phyloP scores from a whole-genome alignment of 1,139 yeast species.

The Kluyveromyces marxianus region DNA sequence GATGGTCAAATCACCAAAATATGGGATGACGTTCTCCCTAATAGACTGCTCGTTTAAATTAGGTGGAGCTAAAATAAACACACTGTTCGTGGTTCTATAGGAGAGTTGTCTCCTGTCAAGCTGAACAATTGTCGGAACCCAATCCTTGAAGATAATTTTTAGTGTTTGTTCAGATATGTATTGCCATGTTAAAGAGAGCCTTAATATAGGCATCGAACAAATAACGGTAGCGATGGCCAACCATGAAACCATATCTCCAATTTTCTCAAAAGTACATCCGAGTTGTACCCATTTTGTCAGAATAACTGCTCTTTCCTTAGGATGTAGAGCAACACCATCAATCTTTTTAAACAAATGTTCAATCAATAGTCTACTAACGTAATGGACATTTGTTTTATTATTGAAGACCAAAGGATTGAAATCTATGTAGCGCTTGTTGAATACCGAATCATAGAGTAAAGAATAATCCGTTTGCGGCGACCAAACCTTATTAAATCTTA shows the following conservation, averaged over 20 bases:
- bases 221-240: slow-evolving; percentile 78
- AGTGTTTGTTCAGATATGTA: slow-evolving; percentile 55
- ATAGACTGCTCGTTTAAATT: slow-evolving; percentile 76
- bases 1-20: slow-evolving; percentile 69
- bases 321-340: slow-evolving; percentile 16
- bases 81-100: slow-evolving; percentile 40
- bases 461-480: slow-evolving; percentile 63
- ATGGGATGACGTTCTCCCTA: slow-evolving; percentile 76
- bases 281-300: slow-evolving; percentile 81
- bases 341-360: slow-evolving; percentile 51
- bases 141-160: slow-evolving; percentile 63
- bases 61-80: slow-evolving; percentile 57
- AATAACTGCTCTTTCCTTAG: slow-evolving; percentile 51
- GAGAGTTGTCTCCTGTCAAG: slow-evolving; percentile 67
- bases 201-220: slow-evolving; percentile 73
- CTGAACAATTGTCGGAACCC: slow-evolving; percentile 94
- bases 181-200: slow-evolving; percentile 73
- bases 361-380: slow-evolving; percentile 63
- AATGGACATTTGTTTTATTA: slow-evolving; percentile 61
- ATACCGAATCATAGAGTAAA: slow-evolving; percentile 42
- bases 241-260: slow-evolving; percentile 96
- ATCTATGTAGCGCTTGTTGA: slow-evolving; percentile 20
- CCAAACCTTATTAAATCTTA: slow-evolving; percentile 57
- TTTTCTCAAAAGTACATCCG: slow-evolving; percentile 68
- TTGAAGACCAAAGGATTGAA: slow-evolving; percentile 57